Evolutionary conservation across 1,284 basidiomycete genomes (phyloP), one percentile per base, ranked within the genome.

Genomic region (Rhodotorula mucilaginosa): DNA sequence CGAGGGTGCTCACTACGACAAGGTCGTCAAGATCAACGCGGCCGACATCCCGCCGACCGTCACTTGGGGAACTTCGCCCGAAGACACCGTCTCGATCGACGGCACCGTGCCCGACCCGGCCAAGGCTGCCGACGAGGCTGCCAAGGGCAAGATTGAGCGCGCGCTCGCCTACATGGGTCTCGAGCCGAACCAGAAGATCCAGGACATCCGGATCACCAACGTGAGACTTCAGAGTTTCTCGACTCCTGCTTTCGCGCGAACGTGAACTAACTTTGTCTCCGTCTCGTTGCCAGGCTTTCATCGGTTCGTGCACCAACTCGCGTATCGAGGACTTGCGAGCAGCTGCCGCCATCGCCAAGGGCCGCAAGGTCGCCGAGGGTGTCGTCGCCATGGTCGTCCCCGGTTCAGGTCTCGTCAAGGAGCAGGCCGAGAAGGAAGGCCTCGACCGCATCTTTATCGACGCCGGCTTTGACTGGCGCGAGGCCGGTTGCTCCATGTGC

Each of bases 401-500:
- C 8, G 94, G 95, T 49, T 97, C 95, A 5, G 95, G 94, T 70
- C 82, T 97, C 61, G 88, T 97, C 81, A 97, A 96, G 82, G 89
- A 93, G 79, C 95, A 97, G 80, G 93, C 95, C 21, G 94, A 97
- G 83, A 90, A 88, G 39, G 94, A 97, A 80, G 93, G 94, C 54
- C 85, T 97, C 71, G 93, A 97, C 79, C 86, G 86, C 67, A 85
- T 97, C 79, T 95, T 97, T 86, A 93, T 89, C 82, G 90, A 92
- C 64, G 94, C 94, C 44, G 95, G 95, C 29, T 97, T 97, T 79
- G 95, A 97, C 81, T 97, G 93, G 94, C 87, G 94, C 70, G 95
- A 97, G 83, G 95, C 95, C 46, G 94, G 94, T 47, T 97, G 94
- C 81, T 97, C 95, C 47, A 97, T 97, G 95, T 97, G 94, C 82